Conservation (phyloP, 2,329 filamentous ascomycete species). For the Pseudopithomyces chartarum region DNA sequence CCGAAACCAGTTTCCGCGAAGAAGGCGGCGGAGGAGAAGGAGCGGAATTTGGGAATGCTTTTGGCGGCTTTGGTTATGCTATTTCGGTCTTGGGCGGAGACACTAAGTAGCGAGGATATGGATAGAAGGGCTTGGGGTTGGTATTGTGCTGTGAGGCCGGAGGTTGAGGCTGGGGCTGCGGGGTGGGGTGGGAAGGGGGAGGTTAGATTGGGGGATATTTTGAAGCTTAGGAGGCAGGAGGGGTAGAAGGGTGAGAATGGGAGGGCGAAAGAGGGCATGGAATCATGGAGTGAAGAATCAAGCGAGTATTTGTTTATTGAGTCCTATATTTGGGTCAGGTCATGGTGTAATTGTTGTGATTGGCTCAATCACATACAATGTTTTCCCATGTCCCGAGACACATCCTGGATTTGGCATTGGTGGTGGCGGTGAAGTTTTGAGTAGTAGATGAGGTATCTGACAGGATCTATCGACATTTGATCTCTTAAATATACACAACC, state of each 20-base stretch:
- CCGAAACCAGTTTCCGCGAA: conserved; percentile 10
- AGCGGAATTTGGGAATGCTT: conserved; percentile 70
- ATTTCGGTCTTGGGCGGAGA: conserved; percentile 74
- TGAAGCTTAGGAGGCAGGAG: conserved; percentile 29
- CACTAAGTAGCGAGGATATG: conserved; percentile 67
- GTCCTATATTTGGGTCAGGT: no score
- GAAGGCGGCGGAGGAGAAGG: conserved; percentile 50
- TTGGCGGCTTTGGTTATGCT: conserved; percentile 74
- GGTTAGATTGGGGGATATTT: conserved; percentile 68
- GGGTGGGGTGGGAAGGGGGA: conserved; percentile 85
- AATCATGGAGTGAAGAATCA: no score
- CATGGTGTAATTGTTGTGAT: no score
- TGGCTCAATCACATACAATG: no score
- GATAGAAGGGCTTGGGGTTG: conserved; percentile 79
- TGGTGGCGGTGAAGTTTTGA: no score
- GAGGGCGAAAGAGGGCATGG: no score
- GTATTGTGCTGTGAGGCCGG: conserved; percentile 78
- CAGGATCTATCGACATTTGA: no score
- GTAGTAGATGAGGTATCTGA: no score
- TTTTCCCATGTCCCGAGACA: no score
- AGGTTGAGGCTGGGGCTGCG: conserved; percentile 72
- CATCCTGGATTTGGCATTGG: no score
- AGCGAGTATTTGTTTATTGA: no score
- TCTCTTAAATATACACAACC: no score
- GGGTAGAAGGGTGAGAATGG: background rate